phyloP scores from a whole-genome alignment of 495 filamentous ascomycete species.

The Aspergillus cavernicola region DNA sequence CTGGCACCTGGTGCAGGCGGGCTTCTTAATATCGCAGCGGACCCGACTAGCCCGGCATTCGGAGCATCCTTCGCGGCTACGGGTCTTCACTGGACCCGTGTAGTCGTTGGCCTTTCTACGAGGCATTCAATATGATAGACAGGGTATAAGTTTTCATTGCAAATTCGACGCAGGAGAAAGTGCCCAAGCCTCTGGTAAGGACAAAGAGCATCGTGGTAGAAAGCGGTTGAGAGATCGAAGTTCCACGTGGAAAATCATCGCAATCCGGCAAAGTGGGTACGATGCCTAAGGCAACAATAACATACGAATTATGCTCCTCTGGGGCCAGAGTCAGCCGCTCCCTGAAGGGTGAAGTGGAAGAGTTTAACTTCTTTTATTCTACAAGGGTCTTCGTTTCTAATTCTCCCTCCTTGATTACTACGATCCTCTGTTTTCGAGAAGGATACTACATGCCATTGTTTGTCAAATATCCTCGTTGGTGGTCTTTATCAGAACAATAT shows the following conservation, averaged over 20 bases:
- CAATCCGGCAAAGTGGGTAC: not conserved
- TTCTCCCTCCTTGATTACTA: no score
- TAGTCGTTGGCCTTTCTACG: constrained; percentile 44
- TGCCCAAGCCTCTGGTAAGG: not conserved
- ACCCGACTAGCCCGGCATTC: constrained; percentile 44
- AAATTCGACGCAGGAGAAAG: not conserved
- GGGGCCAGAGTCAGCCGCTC: no score
- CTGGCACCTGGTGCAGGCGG: constrained; percentile 37
- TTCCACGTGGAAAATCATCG: not conserved
- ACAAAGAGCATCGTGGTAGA: not conserved
- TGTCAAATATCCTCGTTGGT: no score
- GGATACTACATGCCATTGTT: no score
- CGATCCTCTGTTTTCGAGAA: no score
- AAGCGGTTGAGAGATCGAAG: not conserved
- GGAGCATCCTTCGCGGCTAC: constrained; percentile 42
- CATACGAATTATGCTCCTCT: no score
- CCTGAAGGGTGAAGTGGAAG: no score
- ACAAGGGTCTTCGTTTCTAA: no score
- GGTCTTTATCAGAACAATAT: no score
- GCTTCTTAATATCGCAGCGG: constrained; percentile 42
- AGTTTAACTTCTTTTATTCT: no score
- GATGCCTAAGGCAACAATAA: no score
- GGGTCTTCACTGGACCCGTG: constrained; percentile 41
- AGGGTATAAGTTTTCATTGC: not conserved
- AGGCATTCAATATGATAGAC: constrained; percentile 32